A percentile compares a stretch with the other conserved stretches of the same genome.
Conservation (phyloP, 768 basidiomycete genomes). For the Zangia roseola region DNA sequence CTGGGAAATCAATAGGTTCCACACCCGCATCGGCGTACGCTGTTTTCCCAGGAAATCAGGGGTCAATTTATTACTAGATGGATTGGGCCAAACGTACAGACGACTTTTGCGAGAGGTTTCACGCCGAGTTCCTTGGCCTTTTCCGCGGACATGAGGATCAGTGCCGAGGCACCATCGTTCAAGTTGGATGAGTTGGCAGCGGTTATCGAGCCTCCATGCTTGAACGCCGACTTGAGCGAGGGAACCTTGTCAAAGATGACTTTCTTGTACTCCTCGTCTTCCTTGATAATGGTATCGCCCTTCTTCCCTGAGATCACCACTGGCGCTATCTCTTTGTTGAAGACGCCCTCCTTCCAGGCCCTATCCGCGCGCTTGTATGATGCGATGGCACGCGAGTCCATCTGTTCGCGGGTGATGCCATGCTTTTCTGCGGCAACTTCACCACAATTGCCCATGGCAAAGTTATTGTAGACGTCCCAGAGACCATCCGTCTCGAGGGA, state of each 20-base stretch:
- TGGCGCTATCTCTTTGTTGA: slow-evolving; percentile 85
- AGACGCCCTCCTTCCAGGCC: slow-evolving; percentile 86
- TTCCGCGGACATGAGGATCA: slow-evolving; percentile 91
- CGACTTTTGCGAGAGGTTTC: slow-evolving; percentile 89
- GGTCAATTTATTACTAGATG: background rate
- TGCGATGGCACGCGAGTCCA: slow-evolving; percentile 90
- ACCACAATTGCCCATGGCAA: slow-evolving; percentile 97
- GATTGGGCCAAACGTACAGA: slow-evolving; percentile 61
- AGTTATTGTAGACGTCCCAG: slow-evolving; percentile 96
- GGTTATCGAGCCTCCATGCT: slow-evolving; percentile 86
- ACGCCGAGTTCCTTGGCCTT: slow-evolving; percentile 90
- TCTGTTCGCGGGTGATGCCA: slow-evolving; percentile 79
- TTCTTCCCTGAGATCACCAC: slow-evolving; percentile 93
- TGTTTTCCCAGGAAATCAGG: slow-evolving; percentile 31
- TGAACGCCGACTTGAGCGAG: slow-evolving; percentile 84
- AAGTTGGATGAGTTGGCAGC: slow-evolving; percentile 94
- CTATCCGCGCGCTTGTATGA: slow-evolving; percentile 92
- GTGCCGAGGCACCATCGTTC: slow-evolving; percentile 94
- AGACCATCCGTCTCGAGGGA: slow-evolving; percentile 92
- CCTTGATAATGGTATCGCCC: slow-evolving; percentile 82
- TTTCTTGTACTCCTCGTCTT: slow-evolving; percentile 99
- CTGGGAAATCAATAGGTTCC: slow-evolving; percentile 96
- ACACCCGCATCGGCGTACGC: slow-evolving; percentile 97
- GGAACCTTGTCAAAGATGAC: slow-evolving; percentile 95
- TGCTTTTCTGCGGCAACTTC: slow-evolving; percentile 83